Percentiles rank a stretch among this genome's conserved stretches.
Conservation (phyloP, 73 alveolate species). For the Durusdinium trenchii region DNA sequence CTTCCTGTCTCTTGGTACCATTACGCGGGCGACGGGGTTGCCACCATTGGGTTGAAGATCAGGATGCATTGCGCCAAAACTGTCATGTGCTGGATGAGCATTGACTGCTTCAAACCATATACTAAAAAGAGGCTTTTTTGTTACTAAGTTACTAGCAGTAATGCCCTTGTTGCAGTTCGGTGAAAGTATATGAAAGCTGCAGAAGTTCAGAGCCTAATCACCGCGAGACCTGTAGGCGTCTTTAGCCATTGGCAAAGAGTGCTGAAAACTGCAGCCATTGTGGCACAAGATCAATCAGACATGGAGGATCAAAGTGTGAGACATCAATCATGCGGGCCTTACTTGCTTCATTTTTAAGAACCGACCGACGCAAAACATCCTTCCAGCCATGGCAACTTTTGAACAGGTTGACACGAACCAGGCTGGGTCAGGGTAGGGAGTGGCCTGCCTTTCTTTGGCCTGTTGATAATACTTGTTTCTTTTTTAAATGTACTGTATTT, state of each 20-base stretch:
- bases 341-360: background rate
- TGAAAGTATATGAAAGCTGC: no score
- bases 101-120: no score
- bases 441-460: background rate
- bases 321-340: background rate
- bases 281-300: background rate
- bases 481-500: background rate
- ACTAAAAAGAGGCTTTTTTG: no score
- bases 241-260: no score
- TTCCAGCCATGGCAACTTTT: conserved; percentile 52
- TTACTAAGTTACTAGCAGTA: no score
- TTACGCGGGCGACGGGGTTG: conserved; percentile 2
- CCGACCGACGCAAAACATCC: background rate
- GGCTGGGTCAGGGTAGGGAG: background rate
- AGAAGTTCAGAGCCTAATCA: no score
- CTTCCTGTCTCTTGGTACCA: conserved; percentile 68
- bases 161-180: no score
- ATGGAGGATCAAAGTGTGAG: background rate
- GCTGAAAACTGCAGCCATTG: no score
- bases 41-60: background rate
- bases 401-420: conserved; percentile 54
- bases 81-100: no score
- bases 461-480: background rate
- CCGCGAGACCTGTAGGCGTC: no score
- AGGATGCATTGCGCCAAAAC: no score